Base-by-base conservation (phyloP, 768 basidiomycete genomes). In the Chalciporus chontae region DNA sequence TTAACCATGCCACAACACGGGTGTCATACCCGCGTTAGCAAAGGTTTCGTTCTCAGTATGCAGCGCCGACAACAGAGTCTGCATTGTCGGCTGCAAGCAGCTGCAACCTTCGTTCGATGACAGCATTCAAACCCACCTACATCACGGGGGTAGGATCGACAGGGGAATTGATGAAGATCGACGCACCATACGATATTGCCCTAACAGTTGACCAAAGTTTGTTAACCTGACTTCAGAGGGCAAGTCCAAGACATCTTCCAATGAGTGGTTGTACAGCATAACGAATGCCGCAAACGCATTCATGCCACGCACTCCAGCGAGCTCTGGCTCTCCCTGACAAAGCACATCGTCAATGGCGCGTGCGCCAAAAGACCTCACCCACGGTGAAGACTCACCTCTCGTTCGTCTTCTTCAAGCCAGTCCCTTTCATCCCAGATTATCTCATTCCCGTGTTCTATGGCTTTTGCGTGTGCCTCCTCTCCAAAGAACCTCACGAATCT, bases 241-340 rank as follows among this genome's bases (percentile, higher is more conserved):
- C 65, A 77, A 64, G 13, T 77, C 72, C 21, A 90, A 58, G 57
- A 88, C 80, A 4, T 78, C 73, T 14, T 82, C 75, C 6, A 86
- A 58, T 4, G 73, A 68, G 7, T 73, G 71, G 50, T 80, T 76
- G 45, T 74, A 79, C 2, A 89, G 67, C 49, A 90, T 75, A 4
- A 84, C 66, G n/a, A 78, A 74, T 6, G 88, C 81, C 1, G 81
- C 80, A 60, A 88, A 87, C 6, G 71, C 67, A 50, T 90, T 90
- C 79, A 90, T 82, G 14, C 85, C 83, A 5, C 73, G 68, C 8
- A 80, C 70, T 1, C 65, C 61, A 0, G 79, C 76, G 42, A 91
- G 68, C 55, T 80, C 74, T 23, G 71, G 69, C 54, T 90, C 87
- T 31, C 81, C 80, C 86, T 88, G 60, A 19, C 43, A 50, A 40